Percentiles rank a stretch among this genome's conserved stretches.
phyloP scores from a whole-genome alignment of 495 filamentous ascomycete species.

The Xylaria nigripes region DNA sequence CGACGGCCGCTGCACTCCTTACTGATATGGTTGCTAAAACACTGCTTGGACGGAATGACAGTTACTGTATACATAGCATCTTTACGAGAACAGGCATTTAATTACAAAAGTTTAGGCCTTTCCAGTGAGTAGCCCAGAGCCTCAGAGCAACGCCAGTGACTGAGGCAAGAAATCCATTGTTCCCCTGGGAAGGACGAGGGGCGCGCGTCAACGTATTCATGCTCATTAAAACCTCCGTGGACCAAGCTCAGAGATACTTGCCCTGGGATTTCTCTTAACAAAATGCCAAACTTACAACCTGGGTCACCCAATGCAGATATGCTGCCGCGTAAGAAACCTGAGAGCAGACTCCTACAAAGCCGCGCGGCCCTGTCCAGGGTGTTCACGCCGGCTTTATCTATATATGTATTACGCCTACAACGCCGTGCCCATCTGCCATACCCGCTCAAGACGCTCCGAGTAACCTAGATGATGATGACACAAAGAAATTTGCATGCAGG shows the following conservation, averaged over 20 bases:
- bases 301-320: constrained; percentile 28
- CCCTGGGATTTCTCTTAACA: constrained; percentile 12
- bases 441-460: constrained; percentile 34
- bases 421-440: constrained; percentile 28
- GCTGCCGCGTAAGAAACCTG: constrained; percentile 24
- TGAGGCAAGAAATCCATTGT: constrained; percentile 8
- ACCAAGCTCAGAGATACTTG: constrained; percentile 3
- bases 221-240: constrained; percentile 8
- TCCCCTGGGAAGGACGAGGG: constrained; percentile 3
- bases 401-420: constrained; percentile 29
- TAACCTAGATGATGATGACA: constrained; percentile 27
- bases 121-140: background rate
- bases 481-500: constrained; percentile 5
- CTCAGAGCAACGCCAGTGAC: constrained; percentile 3
- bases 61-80: constrained; percentile 27
- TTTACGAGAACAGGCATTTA: constrained; percentile 23
- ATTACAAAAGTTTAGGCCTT: constrained; percentile 22
- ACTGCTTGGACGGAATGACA: background rate
- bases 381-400: constrained; percentile 11
- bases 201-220: constrained; percentile 5
- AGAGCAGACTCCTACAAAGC: constrained; percentile 16
- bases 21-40: background rate
- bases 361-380: background rate
- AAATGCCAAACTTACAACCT: constrained; percentile 19
- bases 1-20: background rate